A percentile compares a stretch with the other conserved stretches of the same genome.
These are phyloP conservation scores for Metschnikowia baotianmanensis DNA, from an alignment of 805 yeast species.

Conservation along the genomic window DNA sequence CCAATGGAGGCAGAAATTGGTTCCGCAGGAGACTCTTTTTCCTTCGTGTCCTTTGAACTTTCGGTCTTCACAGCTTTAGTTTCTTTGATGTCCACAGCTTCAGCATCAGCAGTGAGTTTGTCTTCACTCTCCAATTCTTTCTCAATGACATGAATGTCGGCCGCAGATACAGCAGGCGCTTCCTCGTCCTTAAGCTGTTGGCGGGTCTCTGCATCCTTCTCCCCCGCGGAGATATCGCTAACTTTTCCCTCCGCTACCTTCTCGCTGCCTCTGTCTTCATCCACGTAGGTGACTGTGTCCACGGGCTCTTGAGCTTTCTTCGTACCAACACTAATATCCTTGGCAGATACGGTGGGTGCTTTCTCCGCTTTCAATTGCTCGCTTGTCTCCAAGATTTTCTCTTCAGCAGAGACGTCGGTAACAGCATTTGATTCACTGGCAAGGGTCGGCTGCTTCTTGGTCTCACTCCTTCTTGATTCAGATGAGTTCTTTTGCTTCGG, in stretches of 20 bases:
- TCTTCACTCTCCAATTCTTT: neutral
- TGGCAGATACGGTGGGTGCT: slow-evolving; percentile 7
- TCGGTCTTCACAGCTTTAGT: too few relatives aligned
- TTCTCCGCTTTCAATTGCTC: slow-evolving; percentile 8
- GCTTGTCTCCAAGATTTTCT: slow-evolving; percentile 5
- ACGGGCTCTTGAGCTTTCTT: neutral
- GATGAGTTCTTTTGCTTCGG: slow-evolving; percentile 1
- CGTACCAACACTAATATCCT: slow-evolving; percentile 3
- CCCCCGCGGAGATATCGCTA: slow-evolving; percentile 19
- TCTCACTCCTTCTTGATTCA: slow-evolving; percentile 1
- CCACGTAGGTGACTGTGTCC: neutral
- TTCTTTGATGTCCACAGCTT: too few relatives aligned
- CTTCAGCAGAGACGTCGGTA: neutral
- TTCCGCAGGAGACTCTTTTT: too few relatives aligned
- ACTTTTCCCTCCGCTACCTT: slow-evolving; percentile 1
- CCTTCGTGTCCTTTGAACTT: too few relatives aligned
- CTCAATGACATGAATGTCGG: neutral
- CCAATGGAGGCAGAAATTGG: too few relatives aligned
- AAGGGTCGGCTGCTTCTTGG: too few relatives aligned
- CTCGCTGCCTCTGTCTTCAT: neutral
- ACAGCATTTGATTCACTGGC: slow-evolving; percentile 1
- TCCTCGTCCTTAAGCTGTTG: neutral
- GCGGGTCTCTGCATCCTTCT: slow-evolving; percentile 3
- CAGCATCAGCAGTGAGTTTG: neutral
- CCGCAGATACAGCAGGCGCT: neutral